Percentiles rank a stretch among this genome's conserved stretches.
Conservation (phyloP, 192 early-diverging fungal species). For the Funneliformis geosporum region DNA sequence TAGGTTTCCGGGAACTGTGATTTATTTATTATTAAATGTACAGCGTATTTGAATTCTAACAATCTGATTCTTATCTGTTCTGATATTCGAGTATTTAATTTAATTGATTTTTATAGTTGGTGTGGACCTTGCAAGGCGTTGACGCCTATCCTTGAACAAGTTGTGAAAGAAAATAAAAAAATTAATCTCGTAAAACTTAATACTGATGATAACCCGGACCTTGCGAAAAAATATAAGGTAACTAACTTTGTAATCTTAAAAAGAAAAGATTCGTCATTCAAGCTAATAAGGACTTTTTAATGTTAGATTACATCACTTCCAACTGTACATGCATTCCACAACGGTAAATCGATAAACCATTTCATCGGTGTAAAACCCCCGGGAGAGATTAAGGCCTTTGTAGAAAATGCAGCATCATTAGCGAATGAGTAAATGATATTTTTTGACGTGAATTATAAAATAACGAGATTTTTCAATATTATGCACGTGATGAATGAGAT, state of each 20-base stretch:
- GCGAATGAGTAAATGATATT: not conserved
- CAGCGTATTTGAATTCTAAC: not conserved
- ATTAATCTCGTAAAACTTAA: slow-evolving; percentile 77
- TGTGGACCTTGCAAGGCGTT: slow-evolving; percentile 83
- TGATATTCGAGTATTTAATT: too few relatives aligned
- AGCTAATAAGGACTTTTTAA: not conserved
- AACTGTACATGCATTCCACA: slow-evolving; percentile 72
- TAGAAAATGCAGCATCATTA: slow-evolving; percentile 36
- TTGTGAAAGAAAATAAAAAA: slow-evolving; percentile 62
- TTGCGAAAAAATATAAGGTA: slow-evolving; percentile 68
- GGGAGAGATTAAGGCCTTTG: slow-evolving; percentile 59
- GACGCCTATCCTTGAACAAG: slow-evolving; percentile 66
- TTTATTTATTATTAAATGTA: not conserved
- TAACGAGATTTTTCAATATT: too few relatives aligned
- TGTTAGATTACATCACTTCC: slow-evolving; percentile 68
- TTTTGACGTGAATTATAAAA: too few relatives aligned
- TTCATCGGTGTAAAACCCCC: slow-evolving; percentile 66
- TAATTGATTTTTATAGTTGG: slow-evolving; percentile 55
- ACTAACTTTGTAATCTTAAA: not conserved
- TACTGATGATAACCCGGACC: slow-evolving; percentile 64
- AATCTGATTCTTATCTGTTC: not conserved
- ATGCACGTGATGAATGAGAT: too few relatives aligned
- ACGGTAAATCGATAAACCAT: slow-evolving; percentile 59
- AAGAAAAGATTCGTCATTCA: not conserved
- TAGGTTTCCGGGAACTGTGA: slow-evolving; percentile 41